A percentile compares a stretch with the other conserved stretches of the same genome.
Evolutionary conservation across 2,329 filamentous ascomycete species (phyloP).

Genomic region (Aspergillus hiratsukae): DNA sequence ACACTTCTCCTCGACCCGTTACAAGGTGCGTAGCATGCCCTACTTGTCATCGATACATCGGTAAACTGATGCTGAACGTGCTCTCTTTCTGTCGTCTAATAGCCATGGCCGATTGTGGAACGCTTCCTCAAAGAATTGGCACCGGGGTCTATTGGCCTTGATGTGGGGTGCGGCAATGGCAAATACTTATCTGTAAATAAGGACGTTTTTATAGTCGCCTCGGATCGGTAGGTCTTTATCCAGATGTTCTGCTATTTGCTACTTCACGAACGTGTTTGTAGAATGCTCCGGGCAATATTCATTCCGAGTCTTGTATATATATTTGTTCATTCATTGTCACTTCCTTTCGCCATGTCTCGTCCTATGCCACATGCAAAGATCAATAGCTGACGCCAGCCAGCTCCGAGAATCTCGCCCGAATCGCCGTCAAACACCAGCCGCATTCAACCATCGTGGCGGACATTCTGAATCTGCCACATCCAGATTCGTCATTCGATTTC

Average conservation of each 20-base stretch:
- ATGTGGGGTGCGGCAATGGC: conserved; percentile 94
- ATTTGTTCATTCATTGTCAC: neutral
- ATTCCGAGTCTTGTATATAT: neutral
- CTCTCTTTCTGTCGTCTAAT: neutral
- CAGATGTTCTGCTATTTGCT: conserved; percentile 9
- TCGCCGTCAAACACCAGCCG: conserved; percentile 54
- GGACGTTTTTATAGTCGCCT: conserved; percentile 73
- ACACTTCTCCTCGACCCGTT: conserved; percentile 51
- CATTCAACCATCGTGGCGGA: conserved; percentile 76
- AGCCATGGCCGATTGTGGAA: conserved; percentile 90
- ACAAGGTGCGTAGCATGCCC: conserved; percentile 50
- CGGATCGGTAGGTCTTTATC: conserved; percentile 63
- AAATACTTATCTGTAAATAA: conserved; percentile 85
- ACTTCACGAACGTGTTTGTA: conserved; percentile 4
- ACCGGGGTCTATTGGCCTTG: conserved; percentile 73
- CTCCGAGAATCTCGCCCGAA: conserved; percentile 55
- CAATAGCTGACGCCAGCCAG: conserved; percentile 42
- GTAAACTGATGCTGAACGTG: neutral
- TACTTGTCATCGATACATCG: conserved; percentile 12
- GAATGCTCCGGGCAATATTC: neutral
- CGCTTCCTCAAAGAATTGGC: conserved; percentile 64
- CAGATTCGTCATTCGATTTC: conserved; percentile 65
- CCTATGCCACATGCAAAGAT: neutral
- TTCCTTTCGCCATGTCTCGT: neutral
- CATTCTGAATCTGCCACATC: conserved; percentile 77